These are phyloP conservation scores for Lentinula sp. DNA, from an alignment of 768 basidiomycete species.

Conservation along the genomic window DNA sequence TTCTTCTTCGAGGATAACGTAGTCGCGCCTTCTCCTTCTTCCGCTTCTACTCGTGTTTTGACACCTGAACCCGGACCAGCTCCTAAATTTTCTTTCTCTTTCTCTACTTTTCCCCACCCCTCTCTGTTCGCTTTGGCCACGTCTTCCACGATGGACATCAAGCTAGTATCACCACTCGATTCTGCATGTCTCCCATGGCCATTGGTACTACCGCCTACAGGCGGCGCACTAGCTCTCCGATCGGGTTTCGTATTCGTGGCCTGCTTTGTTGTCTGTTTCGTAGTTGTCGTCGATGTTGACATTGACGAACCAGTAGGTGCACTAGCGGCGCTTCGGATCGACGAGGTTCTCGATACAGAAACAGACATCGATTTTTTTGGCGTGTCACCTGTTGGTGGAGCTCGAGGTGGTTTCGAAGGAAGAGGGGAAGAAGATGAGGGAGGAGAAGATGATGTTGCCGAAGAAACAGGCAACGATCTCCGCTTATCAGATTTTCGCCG, in stretches of 20 bases:
- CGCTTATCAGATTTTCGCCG: not conserved
- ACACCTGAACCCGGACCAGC: too few relatives aligned
- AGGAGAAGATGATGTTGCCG: not conserved
- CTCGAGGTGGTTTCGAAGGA: not conserved
- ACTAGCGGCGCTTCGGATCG: constrained; percentile 24
- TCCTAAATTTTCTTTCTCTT: too few relatives aligned
- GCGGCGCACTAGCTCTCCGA: constrained; percentile 14
- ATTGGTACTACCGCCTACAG: constrained; percentile 1
- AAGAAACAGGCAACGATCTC: not conserved
- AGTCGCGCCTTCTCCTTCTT: not conserved
- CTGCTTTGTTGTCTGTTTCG: not conserved
- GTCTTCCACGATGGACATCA: constrained; percentile 69
- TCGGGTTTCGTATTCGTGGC: constrained; percentile 7
- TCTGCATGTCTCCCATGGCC: not conserved
- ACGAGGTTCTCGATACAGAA: constrained; percentile 22
- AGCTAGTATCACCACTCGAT: constrained; percentile 23
- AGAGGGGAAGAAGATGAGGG: not conserved
- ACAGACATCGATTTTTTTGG: too few relatives aligned
- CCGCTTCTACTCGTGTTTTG: too few relatives aligned
- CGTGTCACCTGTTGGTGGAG: not conserved
- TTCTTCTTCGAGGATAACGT: not conserved
- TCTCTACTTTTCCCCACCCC: constrained; percentile 4
- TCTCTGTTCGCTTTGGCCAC: constrained; percentile 37
- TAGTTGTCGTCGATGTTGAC: not conserved
- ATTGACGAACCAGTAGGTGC: constrained; percentile 10